Base-by-base conservation (phyloP, 2,329 filamentous ascomycete genomes). In the Coniochaeta ligniaria region DNA sequence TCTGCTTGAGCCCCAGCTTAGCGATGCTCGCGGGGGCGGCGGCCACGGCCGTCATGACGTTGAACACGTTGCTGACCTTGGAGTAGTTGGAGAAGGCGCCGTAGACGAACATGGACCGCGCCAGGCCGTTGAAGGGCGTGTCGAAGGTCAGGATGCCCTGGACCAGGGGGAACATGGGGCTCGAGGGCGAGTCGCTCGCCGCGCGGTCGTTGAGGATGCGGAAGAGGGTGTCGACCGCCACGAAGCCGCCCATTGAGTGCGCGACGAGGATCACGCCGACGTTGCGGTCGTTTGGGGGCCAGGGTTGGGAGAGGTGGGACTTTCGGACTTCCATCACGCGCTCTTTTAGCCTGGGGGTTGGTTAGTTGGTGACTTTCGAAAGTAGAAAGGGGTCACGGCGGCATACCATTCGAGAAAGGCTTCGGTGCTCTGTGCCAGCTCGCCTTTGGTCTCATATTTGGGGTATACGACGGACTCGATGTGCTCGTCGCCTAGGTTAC, bases 181-280 rank as follows among this genome's bases (percentile, higher is more conserved):
- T 54, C 0, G 60, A 17, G 57, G 86, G 80, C 2, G 66, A 62
- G 1, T 66, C 65, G 8, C 73, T 70, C 61, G n/a, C 71, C 69
- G 41, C 65, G 69, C 85, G 80, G 65, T 91, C 90, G 62, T 86
- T 83, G 50, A 90, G 70, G 47, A 92, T 81, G 28, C 88, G 82
- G 65, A 95, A 83, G n/a, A 96, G 80, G 0, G 89, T 83, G 66
- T 96, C 92, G 1, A 89, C 89, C 7, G 90, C 92, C 9, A 96
- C 90, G 64, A 96, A 95, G 41, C 92, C 92, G 47, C 88, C 88
- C 88, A 87, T 96, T 3, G 89, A 93, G 72, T 96, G 92, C 1
- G 92, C 92, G 28, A 95, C 80, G 1, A 96, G 79, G 43, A 96
- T 79, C 2, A 92, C 89, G 61, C 88, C 88, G 9, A 96, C 90